phyloP scores from a whole-genome alignment of 768 basidiomycete genomes.

The Tulasnella sp. region DNA sequence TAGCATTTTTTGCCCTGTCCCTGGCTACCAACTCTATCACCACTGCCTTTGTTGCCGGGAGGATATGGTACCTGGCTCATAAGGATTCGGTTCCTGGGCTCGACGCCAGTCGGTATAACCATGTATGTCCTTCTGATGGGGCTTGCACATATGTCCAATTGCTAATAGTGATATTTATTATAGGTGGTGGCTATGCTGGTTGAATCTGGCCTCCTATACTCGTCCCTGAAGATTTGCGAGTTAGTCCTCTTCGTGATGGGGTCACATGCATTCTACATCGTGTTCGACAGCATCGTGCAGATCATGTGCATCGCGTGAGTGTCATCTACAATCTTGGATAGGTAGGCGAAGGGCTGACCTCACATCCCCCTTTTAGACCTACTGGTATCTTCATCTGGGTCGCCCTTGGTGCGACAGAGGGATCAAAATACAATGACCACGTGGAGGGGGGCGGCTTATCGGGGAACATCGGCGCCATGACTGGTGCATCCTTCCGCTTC shows the following conservation, averaged over 20 bases:
- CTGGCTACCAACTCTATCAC: slow-evolving; percentile 8
- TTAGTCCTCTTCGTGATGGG: slow-evolving; percentile 2
- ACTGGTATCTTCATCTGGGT: slow-evolving; percentile 13
- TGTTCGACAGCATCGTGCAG: slow-evolving; percentile 11
- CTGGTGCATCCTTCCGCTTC: slow-evolving; percentile 11
- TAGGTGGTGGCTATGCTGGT: slow-evolving; percentile 14
- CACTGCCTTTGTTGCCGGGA: slow-evolving; percentile 7
- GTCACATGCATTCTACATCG: slow-evolving; percentile 1
- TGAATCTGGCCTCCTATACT: slow-evolving; percentile 10
- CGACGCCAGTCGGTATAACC: not conserved
- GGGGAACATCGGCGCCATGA: not conserved
- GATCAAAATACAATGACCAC: not conserved
- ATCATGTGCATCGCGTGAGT: slow-evolving; percentile 14
- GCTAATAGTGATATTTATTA: too few species aligned
- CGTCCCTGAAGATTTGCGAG: slow-evolving; percentile 6
- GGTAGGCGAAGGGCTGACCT: not conserved
- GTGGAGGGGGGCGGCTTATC: not conserved
- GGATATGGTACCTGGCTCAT: slow-evolving; percentile 9
- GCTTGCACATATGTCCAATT: too few species aligned
- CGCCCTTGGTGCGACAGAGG: not conserved
- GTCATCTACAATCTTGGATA: not conserved
- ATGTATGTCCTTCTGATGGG: not conserved
- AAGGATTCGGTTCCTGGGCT: not conserved
- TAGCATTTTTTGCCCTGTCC: slow-evolving; percentile 9
- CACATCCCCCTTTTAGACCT: not conserved